Evolutionary conservation across 2,329 filamentous ascomycete genomes (phyloP), one percentile per base, ranked within the genome.

Genomic region (Sordariomycetes sp.): DNA sequence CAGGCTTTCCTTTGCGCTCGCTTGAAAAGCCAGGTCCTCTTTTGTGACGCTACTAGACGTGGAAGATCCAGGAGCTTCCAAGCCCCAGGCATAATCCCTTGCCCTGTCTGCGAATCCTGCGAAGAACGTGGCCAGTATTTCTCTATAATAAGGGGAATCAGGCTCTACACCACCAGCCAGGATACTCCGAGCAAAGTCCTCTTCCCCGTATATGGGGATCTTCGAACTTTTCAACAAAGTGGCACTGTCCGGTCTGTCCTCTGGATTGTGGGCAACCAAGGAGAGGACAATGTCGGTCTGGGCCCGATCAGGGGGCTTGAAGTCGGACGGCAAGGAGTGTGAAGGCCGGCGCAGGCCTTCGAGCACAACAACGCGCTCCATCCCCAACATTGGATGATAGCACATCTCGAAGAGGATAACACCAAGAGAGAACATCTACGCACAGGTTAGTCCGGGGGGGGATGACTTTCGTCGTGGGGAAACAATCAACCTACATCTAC

Each of bases 351-450:
- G 82, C 50, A 97, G 78, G 58, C 80, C 76, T 57, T 87, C 80
- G 32, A 97, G 77, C 3, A 85, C 80, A 56, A 79, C 72, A 1
- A 80, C 81, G 61, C 84, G 79, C 64, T 87, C 79, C 82, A 87
- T 86, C 4, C 83, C 83, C 12, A 86, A 76, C 72, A 86, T 81
- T 0, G 82, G 78, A 37, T 76, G 72, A 62, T 86, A 92, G 66
- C 89, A 95, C 94, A 99, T 99, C 71, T 99, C 94, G 64, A 97
- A 97, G 73, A 99, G 96, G 59, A 99, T 97, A 62, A 99, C 89
- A 0, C 94, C 94, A 50, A 99, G 78, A 0, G 93, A 97, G 69
- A 94, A 99, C 93, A 99, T 97, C 80, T 85, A 59, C 0, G 40
- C 40, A 7, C 0, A 8, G n/a, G 56, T 68, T 60, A 66, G 63